phyloP scores from a whole-genome alignment of 2,329 filamentous ascomycete species.

The Ceratocystis cacaofunesta region DNA sequence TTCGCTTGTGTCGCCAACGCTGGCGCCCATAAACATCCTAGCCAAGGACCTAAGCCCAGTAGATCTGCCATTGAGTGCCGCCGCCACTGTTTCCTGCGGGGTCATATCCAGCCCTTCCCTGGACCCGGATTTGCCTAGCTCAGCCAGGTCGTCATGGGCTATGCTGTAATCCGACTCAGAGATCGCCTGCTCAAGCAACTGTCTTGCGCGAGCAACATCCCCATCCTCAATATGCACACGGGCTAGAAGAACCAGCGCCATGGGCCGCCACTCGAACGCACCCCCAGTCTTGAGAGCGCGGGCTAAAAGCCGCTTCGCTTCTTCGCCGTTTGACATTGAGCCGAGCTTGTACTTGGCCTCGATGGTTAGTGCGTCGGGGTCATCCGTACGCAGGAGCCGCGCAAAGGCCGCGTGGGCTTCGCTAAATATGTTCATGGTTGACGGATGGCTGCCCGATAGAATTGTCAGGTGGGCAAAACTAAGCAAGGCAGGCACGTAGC shows the following conservation, averaged over 20 bases:
- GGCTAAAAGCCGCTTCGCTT: constrained; percentile 11
- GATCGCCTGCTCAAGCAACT: background rate
- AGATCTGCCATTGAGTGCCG: background rate
- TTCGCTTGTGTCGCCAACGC: background rate
- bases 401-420: background rate
- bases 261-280: constrained; percentile 17
- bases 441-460: constrained; percentile 23
- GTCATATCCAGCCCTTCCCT: background rate
- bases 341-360: constrained; percentile 20
- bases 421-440: constrained; percentile 7
- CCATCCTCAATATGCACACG: background rate
- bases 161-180: constrained; percentile 6
- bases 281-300: constrained; percentile 1
- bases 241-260: background rate
- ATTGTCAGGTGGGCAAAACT: constrained; percentile 6
- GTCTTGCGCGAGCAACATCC: background rate
- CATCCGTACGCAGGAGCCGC: constrained; percentile 17
- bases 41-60: background rate
- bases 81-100: background rate
- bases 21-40: background rate
- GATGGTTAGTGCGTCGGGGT: constrained; percentile 26
- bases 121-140: background rate
- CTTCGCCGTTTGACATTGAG: background rate
- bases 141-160: background rate
- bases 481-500: constrained; percentile 4